phyloP scores from a whole-genome alignment of 164 flowering plant species.

The Saururus chinensis region DNA sequence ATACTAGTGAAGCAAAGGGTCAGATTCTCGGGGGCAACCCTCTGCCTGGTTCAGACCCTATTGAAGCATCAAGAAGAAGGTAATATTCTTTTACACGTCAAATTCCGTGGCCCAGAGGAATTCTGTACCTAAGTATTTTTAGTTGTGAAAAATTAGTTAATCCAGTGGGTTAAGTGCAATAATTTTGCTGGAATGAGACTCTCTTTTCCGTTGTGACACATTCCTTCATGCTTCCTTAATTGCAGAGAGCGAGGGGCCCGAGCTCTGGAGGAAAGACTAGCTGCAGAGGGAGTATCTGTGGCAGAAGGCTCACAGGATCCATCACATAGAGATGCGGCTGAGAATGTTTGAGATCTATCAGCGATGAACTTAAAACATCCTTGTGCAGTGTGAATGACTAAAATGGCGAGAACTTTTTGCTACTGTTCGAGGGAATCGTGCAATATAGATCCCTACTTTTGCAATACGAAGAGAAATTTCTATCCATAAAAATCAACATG shows the following conservation, averaged over 20 bases:
- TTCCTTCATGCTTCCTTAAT: background rate
- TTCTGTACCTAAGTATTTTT: background rate
- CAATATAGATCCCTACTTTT: background rate
- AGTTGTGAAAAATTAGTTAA: background rate
- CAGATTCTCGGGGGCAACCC: slow-evolving; percentile 49
- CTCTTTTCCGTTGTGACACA: background rate
- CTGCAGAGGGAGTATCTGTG: slow-evolving; percentile 46
- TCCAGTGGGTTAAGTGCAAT: background rate
- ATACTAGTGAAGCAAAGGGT: slow-evolving; percentile 38
- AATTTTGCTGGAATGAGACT: background rate
- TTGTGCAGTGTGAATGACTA: background rate
- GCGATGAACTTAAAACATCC: background rate
- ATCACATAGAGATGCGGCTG: slow-evolving; percentile 33
- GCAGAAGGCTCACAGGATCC: slow-evolving; percentile 31
- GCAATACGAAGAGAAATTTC: background rate
- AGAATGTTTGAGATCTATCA: slow-evolving; percentile 36
- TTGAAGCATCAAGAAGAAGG: slow-evolving; percentile 97
- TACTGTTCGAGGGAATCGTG: background rate
- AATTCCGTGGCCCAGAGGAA: background rate
- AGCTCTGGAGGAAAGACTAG: slow-evolving; percentile 89
- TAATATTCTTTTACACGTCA: slow-evolving; percentile 13
- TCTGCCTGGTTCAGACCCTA: slow-evolving; percentile 84
- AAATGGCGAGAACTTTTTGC: background rate
- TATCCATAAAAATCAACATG: too few species aligned
- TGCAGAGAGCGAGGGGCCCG: slow-evolving; percentile 90